phyloP scores from a whole-genome alignment of 225 moss, liverwort and hornwort species.

The Marchantia polymorpha region DNA sequence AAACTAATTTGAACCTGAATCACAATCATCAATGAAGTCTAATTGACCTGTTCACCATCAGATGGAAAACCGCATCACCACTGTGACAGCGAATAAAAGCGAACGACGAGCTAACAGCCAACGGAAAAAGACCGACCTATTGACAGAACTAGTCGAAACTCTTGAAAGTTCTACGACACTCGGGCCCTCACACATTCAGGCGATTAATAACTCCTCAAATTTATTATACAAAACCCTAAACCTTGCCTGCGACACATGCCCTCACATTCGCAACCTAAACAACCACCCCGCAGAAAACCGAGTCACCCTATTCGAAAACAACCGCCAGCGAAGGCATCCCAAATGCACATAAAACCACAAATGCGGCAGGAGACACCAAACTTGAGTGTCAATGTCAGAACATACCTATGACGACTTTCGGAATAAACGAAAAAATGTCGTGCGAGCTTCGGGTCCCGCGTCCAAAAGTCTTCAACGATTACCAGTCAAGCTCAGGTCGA shows the following conservation, averaged over 20 bases:
- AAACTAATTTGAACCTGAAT: slow-evolving; percentile 15
- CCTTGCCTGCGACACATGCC: background rate
- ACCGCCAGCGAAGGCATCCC: background rate
- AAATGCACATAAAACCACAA: too few relatives aligned
- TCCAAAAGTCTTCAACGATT: background rate
- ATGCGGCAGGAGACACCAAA: too few relatives aligned
- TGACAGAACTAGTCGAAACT: background rate
- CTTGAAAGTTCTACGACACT: background rate
- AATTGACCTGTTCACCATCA: slow-evolving; percentile 16
- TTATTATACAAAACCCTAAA: slow-evolving; percentile 14
- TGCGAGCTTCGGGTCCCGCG: background rate
- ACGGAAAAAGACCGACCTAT: background rate
- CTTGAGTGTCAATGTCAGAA: background rate
- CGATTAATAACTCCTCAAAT: background rate
- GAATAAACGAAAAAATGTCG: background rate
- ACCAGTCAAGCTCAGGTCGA: background rate
- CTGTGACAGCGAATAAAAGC: background rate
- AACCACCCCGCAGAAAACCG: background rate
- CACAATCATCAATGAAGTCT: slow-evolving; percentile 10
- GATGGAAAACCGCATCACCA: slow-evolving; percentile 8
- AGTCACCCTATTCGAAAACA: background rate
- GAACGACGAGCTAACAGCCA: background rate
- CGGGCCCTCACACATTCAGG: background rate
- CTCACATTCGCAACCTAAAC: background rate
- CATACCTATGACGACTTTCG: slow-evolving; percentile 4